A percentile compares a stretch with the other conserved stretches of the same genome.
Conservation (phyloP, 176 grass and related monocot genomes). For the Aegilops speltoides region DNA sequence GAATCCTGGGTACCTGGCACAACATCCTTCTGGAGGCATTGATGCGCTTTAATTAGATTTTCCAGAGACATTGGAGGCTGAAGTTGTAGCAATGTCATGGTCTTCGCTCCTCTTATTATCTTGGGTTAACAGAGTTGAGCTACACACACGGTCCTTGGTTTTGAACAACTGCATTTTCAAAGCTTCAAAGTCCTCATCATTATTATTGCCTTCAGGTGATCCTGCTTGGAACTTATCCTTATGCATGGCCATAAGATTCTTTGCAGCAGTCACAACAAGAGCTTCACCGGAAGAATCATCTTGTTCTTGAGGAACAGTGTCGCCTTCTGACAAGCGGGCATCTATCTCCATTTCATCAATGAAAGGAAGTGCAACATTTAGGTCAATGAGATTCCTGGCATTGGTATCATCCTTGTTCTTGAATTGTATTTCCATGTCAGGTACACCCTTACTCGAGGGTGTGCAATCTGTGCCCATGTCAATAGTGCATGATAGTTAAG, state of each 20-base stretch:
- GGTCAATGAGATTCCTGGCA: slow-evolving; percentile 49
- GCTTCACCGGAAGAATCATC: slow-evolving; percentile 31
- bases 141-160: slow-evolving; percentile 23
- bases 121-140: slow-evolving; percentile 20
- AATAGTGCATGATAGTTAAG: background rate
- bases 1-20: slow-evolving; percentile 17
- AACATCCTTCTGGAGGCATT: slow-evolving; percentile 59
- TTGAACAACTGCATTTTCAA: slow-evolving; percentile 61
- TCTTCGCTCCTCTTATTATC: slow-evolving; percentile 14
- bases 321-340: slow-evolving; percentile 8
- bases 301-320: slow-evolving; percentile 34
- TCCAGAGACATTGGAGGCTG: slow-evolving; percentile 27
- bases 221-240: background rate
- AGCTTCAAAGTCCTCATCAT: slow-evolving; percentile 17
- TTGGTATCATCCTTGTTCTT: slow-evolving; percentile 15
- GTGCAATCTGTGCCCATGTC: background rate
- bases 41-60: slow-evolving; percentile 39
- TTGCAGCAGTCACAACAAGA: slow-evolving; percentile 42
- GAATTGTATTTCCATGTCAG: slow-evolving; percentile 29
- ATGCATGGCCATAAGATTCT: slow-evolving; percentile 51
- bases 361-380: slow-evolving; percentile 54
- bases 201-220: slow-evolving; percentile 16
- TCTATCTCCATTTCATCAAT: slow-evolving; percentile 47
- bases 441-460: background rate
- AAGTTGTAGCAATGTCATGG: slow-evolving; percentile 21